Evolutionary conservation across 345 rosid genomes (phyloP), one percentile per base, ranked within the genome.

Genomic region (Melaleuca alternifolia): DNA sequence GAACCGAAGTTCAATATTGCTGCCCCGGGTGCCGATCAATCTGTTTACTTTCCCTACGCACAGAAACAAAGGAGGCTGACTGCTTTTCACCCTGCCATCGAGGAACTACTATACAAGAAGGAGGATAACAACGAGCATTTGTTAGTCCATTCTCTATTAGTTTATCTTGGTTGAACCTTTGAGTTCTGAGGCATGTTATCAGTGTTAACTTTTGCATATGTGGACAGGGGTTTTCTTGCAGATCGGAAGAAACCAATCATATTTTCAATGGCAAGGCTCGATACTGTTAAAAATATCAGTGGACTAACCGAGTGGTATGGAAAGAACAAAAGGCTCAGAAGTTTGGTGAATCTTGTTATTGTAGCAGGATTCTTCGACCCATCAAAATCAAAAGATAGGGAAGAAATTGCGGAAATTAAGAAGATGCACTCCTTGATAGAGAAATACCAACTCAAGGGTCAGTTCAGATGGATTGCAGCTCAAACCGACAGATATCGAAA

Each of bases 201-300:
- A 13, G 21, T 53, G 54, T 85, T 86, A 71, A 57, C 51, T 24
- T 16, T 54, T 85, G 57, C 21, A 50, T 83, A 85, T 87, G 88
- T 71, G 48, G 48, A 71, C 94, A 96, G 99, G 84, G 99, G 99
- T 86, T 94, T 91, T 89, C 95, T 97, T 62, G 94, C 93, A 37
- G 98, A 94, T 61, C 90, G 85, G 88, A 91, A 90, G 85, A 97
- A 95, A 87, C 99, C 99, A 0, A 94, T 97, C 62, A 96, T 97
- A 86, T 95, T 97, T 92, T 96, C 99, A 10, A 97, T 97, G 99
- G 99, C 99, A n/a, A 94, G 99, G 85, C 97, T 97, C 1, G 99
- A 96, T 87, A 92, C 93, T 0, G 98, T 97, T 75, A 97, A 97
- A 87, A 97, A 97, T 93, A 94, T 97, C 81, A 90, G 94, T 5